Evolutionary conservation across 495 filamentous ascomycete species (phyloP), one percentile per base, ranked within the genome.

Genomic region (Annulohypoxylon maeteangense): DNA sequence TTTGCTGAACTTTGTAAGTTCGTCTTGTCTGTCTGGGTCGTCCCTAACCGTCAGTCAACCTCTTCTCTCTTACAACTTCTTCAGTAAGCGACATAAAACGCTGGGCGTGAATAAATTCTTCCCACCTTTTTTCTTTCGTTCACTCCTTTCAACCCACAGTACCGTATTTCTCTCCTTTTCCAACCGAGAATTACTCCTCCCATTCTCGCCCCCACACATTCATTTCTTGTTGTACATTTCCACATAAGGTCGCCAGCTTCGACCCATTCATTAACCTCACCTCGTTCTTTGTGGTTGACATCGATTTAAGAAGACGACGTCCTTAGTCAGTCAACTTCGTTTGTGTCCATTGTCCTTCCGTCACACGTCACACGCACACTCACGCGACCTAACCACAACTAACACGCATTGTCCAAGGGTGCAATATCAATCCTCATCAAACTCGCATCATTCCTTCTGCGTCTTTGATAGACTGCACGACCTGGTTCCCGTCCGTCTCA

Each of bases 241-340:
- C 63, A 54, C 62, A 59, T 38, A 63, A 34, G 78, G 80, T 80
- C 74, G 80, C 81, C 75, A 84, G 79, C 72, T 74, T 79, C 79
- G 78, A 80, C 66, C 76, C 58, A 67, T 58, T 62, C 57, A 57
- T 58, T 45, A 14, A 22, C 48, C 63, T 70, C 61, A 62, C 57
- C 32, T 54, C 63, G 36, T 59, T 68, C 69, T 75, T 65, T 61
- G 64, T 76, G 68, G 57, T 48, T 55, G 44, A 57, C 40, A 20
- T 68, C 11, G 14, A 40, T 12, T 14, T 14, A 14, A 40, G 11
- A 65, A 66, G 31, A 65, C 32, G 51, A 48, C n/a, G 8, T 20
- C 40, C 40, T 44, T 44, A 44, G 40, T 44, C 40, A 25, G 31
- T 42, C 31, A 18, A 18, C 23, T 12, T 23, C 22, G 18, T 53